Percentiles rank a stretch among this genome's conserved stretches.
phyloP scores from a whole-genome alignment of 1,139 yeast species.

The Pichia terricola region DNA sequence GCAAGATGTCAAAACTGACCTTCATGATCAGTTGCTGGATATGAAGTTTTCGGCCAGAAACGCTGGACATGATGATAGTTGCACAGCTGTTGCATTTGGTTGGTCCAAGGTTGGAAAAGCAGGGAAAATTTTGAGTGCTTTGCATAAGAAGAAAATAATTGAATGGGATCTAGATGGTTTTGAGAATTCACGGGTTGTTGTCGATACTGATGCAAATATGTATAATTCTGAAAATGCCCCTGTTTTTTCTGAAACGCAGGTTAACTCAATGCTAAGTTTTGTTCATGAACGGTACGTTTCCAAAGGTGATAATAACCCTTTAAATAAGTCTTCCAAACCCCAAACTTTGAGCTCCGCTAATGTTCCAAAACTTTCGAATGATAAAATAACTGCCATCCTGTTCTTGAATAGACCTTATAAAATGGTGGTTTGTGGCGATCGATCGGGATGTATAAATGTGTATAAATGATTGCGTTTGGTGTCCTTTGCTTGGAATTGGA shows the following conservation, averaged over 20 bases:
- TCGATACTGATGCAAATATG: constrained; percentile 19
- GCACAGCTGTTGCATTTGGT: constrained; percentile 23
- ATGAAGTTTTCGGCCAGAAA: constrained; percentile 16
- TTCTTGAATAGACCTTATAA: constrained; percentile 43
- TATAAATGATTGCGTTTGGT: constrained; percentile 15
- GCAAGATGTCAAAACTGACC: constrained; percentile 24
- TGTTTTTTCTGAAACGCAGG: constrained; percentile 27
- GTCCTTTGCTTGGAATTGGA: neutral
- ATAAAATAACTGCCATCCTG: constrained; percentile 41
- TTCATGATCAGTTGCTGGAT: constrained; percentile 20
- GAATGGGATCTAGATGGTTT: constrained; percentile 39
- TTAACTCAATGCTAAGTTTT: constrained; percentile 28
- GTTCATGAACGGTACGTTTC: constrained; percentile 24
- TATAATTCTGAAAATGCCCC: constrained; percentile 12
- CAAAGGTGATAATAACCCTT: constrained; percentile 16
- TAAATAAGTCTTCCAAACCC: neutral
- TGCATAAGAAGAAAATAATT: constrained; percentile 32
- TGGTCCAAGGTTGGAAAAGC: constrained; percentile 16
- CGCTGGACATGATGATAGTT: constrained; percentile 18
- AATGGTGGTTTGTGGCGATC: constrained; percentile 54
- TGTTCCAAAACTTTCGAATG: constrained; percentile 34
- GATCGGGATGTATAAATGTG: constrained; percentile 52
- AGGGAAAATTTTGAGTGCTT: constrained; percentile 26
- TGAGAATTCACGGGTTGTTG: constrained; percentile 31
- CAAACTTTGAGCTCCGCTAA: neutral